These are phyloP conservation scores for Colletotrichum brevisporum DNA, from an alignment of 2,329 filamentous ascomycete genomes.

Conservation along the genomic window DNA sequence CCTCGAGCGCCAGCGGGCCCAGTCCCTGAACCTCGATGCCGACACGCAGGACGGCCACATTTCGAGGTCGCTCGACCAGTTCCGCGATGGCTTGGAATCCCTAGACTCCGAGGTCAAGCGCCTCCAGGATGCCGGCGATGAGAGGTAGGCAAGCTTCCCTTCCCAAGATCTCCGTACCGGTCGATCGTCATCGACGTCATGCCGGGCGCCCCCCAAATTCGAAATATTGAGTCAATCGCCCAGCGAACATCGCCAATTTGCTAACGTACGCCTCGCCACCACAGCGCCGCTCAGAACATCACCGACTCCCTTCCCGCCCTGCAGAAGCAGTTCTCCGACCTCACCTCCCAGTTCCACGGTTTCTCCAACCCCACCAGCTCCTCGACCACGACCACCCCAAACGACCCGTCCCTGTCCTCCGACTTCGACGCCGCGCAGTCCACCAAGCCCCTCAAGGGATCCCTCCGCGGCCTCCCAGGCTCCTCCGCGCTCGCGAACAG, in stretches of 20 bases:
- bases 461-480: slow-evolving; percentile 51
- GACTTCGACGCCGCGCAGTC: slow-evolving; percentile 77
- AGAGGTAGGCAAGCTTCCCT: slow-evolving; percentile 62
- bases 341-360: slow-evolving; percentile 85
- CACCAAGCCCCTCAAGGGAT: slow-evolving; percentile 45
- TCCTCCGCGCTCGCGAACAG: slow-evolving; percentile 52
- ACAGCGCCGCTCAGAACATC: slow-evolving; percentile 63
- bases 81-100: slow-evolving; percentile 82
- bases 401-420: slow-evolving; percentile 71
- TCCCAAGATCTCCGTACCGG: neutral
- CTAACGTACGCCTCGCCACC: neutral
- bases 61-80: slow-evolving; percentile 87
- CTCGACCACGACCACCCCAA: slow-evolving; percentile 70
- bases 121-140: slow-evolving; percentile 74
- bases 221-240: neutral
- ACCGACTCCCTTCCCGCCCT: slow-evolving; percentile 77
- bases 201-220: slow-evolving; percentile 21
- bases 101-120: slow-evolving; percentile 76
- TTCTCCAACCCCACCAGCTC: slow-evolving; percentile 65
- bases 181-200: slow-evolving; percentile 24
- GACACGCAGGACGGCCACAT: slow-evolving; percentile 91
- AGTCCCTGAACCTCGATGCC: slow-evolving; percentile 82
- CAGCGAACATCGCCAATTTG: no score
- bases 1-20: slow-evolving; percentile 89
- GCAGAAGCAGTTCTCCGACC: slow-evolving; percentile 80